Conservation (phyloP, 2,329 filamentous ascomycete genomes). For the Dothistroma pini region DNA sequence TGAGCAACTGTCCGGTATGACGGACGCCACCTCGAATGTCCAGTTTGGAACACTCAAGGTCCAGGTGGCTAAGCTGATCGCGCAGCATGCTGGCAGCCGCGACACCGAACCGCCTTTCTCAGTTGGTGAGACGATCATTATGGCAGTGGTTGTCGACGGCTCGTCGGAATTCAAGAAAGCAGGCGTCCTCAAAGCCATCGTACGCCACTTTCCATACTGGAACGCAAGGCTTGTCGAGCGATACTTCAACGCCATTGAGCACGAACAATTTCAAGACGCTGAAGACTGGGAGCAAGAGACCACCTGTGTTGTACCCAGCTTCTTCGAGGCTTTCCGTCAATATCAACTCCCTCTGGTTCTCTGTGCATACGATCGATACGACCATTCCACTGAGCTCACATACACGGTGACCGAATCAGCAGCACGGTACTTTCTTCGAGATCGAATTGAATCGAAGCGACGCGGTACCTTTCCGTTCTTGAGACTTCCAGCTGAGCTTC, state of each 20-base stretch:
- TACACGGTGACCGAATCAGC: not conserved
- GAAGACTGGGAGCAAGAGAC: not conserved
- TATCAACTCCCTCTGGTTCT: not conserved
- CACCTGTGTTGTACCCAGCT: constrained; percentile 34
- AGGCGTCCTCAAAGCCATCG: not conserved
- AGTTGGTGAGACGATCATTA: constrained; percentile 7
- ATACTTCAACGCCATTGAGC: not conserved
- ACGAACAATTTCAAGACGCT: not conserved
- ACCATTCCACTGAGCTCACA: not conserved
- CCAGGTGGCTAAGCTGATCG: not conserved
- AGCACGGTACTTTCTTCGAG: not conserved
- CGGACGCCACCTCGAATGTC: not conserved
- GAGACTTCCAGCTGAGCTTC: not conserved
- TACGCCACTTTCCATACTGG: not conserved
- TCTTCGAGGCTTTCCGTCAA: not conserved
- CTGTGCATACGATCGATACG: not conserved
- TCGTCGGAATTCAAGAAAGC: not conserved
- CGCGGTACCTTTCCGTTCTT: not conserved
- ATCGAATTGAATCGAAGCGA: not conserved
- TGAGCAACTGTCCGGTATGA: not conserved
- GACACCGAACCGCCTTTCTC: not conserved
- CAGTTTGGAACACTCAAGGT: not conserved
- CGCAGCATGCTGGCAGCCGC: not conserved
- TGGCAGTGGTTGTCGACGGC: constrained; percentile 9
- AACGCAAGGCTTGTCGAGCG: not conserved